Conservation (phyloP, 345 rosid species). For the Combretum micranthum region DNA sequence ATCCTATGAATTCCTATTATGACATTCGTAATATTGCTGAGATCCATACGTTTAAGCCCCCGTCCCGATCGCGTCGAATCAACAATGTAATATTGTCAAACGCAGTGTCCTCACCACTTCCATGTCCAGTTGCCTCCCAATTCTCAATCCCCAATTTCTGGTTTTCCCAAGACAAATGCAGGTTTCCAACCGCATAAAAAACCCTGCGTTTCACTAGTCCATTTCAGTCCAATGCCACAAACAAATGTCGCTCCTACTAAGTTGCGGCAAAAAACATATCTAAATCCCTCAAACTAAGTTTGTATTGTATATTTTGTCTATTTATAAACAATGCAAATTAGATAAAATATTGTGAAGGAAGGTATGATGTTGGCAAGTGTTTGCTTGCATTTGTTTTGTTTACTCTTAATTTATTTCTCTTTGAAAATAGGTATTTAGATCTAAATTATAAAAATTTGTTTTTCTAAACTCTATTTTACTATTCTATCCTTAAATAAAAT, state of each 20-base stretch:
- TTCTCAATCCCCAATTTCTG: conserved; percentile 21
- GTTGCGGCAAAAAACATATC: too few relatives aligned
- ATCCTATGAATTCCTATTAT: conserved; percentile 21
- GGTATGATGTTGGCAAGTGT: too few relatives aligned
- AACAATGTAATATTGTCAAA: conserved; percentile 28
- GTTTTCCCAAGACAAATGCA: conserved; percentile 21
- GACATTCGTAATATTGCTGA: conserved; percentile 55
- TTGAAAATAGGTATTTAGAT: too few relatives aligned
- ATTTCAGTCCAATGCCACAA: conserved; percentile 1
- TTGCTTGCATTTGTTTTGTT: too few relatives aligned
- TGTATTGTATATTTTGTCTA: too few relatives aligned
- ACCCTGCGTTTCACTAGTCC: conserved; percentile 51
- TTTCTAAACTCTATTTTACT: too few relatives aligned
- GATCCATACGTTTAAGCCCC: conserved; percentile 45
- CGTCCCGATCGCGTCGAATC: conserved; percentile 38
- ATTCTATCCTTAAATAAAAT: too few relatives aligned
- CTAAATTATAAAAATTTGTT: too few relatives aligned
- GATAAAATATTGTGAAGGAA: too few relatives aligned
- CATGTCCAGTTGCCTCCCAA: conserved; percentile 22
- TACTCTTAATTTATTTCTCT: too few relatives aligned
- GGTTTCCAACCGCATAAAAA: conserved; percentile 34
- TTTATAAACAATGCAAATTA: too few relatives aligned
- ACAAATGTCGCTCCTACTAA: conserved; percentile 20
- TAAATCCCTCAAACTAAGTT: too few relatives aligned
- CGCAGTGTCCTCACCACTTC: conserved; percentile 29